Evolutionary conservation across 2,329 filamentous ascomycete genomes (phyloP).

Genomic region (Hyphodiscus sp.): DNA sequence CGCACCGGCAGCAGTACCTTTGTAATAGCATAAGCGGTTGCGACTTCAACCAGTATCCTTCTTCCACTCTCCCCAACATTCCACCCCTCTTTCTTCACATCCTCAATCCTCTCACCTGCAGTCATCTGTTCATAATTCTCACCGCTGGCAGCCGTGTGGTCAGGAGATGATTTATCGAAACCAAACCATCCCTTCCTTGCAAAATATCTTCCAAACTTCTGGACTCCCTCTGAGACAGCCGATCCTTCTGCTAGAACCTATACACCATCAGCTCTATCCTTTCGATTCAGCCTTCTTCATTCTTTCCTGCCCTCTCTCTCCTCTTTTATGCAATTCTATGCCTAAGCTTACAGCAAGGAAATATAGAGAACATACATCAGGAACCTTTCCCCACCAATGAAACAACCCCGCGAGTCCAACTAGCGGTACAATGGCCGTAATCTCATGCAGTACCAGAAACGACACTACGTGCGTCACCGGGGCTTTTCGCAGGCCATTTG

Average conservation of each 20-base stretch:
- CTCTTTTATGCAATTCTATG: background rate
- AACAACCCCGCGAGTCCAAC: constrained; percentile 69
- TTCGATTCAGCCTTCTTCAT: constrained; percentile 33
- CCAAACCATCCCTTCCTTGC: constrained; percentile 76
- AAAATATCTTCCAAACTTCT: constrained; percentile 72
- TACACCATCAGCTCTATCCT: background rate
- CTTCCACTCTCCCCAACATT: constrained; percentile 27
- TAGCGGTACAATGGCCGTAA: constrained; percentile 79
- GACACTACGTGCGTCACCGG: constrained; percentile 78
- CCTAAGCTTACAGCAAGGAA: constrained; percentile 18
- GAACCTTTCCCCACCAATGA: constrained; percentile 72
- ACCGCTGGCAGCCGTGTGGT: constrained; percentile 16
- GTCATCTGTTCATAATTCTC: constrained; percentile 20
- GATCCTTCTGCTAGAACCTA: constrained; percentile 32
- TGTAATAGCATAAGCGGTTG: constrained; percentile 83
- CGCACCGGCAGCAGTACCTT: constrained; percentile 77
- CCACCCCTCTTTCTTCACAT: constrained; percentile 25
- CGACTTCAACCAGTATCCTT: constrained; percentile 56
- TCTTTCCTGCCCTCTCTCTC: constrained; percentile 4
- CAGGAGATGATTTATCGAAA: constrained; percentile 35
- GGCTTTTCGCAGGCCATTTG: constrained; percentile 62
- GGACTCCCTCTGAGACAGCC: constrained; percentile 40
- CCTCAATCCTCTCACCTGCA: constrained; percentile 23
- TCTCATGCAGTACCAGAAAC: constrained; percentile 85
- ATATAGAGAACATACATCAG: constrained; percentile 31